These are phyloP conservation scores for Citrus mangshanensis DNA, from an alignment of 345 rosid genomes.

Conservation along the genomic window DNA sequence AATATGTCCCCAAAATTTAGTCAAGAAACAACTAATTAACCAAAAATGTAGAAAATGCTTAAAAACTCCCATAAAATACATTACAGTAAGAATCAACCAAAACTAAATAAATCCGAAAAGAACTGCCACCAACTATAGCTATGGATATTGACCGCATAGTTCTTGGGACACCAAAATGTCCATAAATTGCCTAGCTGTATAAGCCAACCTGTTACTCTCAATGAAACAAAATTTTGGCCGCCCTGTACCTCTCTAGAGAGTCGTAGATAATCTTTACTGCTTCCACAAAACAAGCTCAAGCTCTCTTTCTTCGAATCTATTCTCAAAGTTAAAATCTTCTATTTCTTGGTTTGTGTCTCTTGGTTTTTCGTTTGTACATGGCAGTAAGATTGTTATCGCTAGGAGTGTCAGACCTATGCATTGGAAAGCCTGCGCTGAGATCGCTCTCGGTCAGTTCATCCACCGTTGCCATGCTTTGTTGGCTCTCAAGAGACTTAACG, in stretches of 20 bases:
- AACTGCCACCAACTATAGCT: background rate
- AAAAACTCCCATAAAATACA: background rate
- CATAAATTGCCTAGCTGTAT: no score
- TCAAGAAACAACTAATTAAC: background rate
- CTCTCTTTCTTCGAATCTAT: background rate
- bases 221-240: background rate
- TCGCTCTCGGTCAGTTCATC: constrained; percentile 41
- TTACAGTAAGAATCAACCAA: no score
- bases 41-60: background rate
- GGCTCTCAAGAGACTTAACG: constrained; percentile 39
- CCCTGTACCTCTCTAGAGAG: background rate
- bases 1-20: background rate
- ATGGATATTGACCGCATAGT: background rate
- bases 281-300: background rate
- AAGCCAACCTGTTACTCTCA: background rate
- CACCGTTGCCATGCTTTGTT: constrained; percentile 55
- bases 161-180: no score
- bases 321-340: no score
- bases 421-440: constrained; percentile 64
- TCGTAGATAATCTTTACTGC: background rate
- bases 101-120: no score
- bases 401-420: constrained; percentile 59
- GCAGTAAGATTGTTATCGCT: constrained; percentile 46
- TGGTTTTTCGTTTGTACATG: constrained; percentile 34
- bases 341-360: background rate